Conservation (phyloP, 768 basidiomycete genomes). For the Austroboletus festivus region DNA sequence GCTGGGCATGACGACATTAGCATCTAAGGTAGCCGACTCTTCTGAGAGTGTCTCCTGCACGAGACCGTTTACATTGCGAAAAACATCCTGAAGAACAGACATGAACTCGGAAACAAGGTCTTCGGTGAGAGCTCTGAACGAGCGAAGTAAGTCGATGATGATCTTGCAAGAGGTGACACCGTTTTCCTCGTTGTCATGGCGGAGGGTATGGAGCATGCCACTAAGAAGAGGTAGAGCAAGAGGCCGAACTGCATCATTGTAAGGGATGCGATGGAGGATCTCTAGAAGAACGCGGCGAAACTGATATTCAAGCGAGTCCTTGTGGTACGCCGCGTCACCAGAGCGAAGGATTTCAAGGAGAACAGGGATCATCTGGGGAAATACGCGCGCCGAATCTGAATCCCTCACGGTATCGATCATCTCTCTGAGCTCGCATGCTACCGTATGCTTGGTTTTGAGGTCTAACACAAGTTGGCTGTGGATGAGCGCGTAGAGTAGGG, state of each 20-base stretch:
- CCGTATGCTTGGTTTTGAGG: slow-evolving; percentile 63
- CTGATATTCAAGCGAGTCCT: slow-evolving; percentile 67
- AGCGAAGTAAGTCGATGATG: slow-evolving; percentile 83
- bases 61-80: slow-evolving; percentile 68
- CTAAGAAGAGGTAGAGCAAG: slow-evolving; percentile 66
- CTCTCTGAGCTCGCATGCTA: slow-evolving; percentile 78
- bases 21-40: slow-evolving; percentile 52
- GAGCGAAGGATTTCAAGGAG: slow-evolving; percentile 69
- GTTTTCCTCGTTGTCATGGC: slow-evolving; percentile 94
- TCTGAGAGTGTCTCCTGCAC: slow-evolving; percentile 75
- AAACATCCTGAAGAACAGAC: slow-evolving; percentile 72
- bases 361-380: slow-evolving; percentile 71
- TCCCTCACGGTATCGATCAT: slow-evolving; percentile 79
- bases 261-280: slow-evolving; percentile 84
- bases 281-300: slow-evolving; percentile 87
- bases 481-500: neutral
- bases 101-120: slow-evolving; percentile 78
- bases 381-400: slow-evolving; percentile 63
- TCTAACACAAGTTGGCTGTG: slow-evolving; percentile 40
- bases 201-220: slow-evolving; percentile 80
- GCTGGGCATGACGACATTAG: slow-evolving; percentile 60
- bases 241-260: slow-evolving; percentile 71
- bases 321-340: slow-evolving; percentile 63
- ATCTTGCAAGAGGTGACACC: slow-evolving; percentile 88
- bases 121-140: slow-evolving; percentile 68